Percentiles rank a stretch among this genome's conserved stretches.
Evolutionary conservation across 805 yeast species (phyloP).

Genomic region (Wickerhamiella domercqiae): DNA sequence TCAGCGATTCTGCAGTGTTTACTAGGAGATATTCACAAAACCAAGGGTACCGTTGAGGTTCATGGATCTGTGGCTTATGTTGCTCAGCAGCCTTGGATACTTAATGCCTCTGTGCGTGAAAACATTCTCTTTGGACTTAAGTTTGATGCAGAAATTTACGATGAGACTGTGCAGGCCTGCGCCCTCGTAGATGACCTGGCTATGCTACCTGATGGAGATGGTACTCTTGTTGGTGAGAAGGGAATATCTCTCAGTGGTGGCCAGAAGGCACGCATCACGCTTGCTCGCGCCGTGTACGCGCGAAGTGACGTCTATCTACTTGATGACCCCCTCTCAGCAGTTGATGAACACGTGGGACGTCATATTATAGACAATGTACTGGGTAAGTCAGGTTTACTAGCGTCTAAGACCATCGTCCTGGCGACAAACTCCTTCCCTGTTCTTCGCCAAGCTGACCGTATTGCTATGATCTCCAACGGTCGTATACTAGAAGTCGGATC

Average conservation of each 20-base stretch:
- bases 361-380: conserved; percentile 60
- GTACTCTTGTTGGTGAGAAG: conserved; percentile 67
- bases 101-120: conserved; percentile 76
- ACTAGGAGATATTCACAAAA: conserved; percentile 66
- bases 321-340: conserved; percentile 72
- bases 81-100: conserved; percentile 84
- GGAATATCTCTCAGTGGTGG: conserved; percentile 78
- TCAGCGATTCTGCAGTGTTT: conserved; percentile 66
- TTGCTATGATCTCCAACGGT: conserved; percentile 47
- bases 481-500: conserved; percentile 23
- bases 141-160: conserved; percentile 35
- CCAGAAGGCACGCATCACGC: conserved; percentile 62
- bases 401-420: conserved; percentile 54
- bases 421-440: conserved; percentile 83
- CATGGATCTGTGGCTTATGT: conserved; percentile 76
- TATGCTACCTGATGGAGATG: conserved; percentile 54
- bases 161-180: conserved; percentile 43
- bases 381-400: conserved; percentile 63
- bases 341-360: conserved; percentile 67
- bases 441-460: conserved; percentile 52
- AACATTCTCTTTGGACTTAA: conserved; percentile 54
- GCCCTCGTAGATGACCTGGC: conserved; percentile 49
- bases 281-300: conserved; percentile 69
- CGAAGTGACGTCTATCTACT: conserved; percentile 46
- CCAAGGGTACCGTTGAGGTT: conserved; percentile 52